A percentile compares a stretch with the other conserved stretches of the same genome.
phyloP scores from a whole-genome alignment of 2,329 filamentous ascomycete genomes.

The Ophiosphaerella korrae region DNA sequence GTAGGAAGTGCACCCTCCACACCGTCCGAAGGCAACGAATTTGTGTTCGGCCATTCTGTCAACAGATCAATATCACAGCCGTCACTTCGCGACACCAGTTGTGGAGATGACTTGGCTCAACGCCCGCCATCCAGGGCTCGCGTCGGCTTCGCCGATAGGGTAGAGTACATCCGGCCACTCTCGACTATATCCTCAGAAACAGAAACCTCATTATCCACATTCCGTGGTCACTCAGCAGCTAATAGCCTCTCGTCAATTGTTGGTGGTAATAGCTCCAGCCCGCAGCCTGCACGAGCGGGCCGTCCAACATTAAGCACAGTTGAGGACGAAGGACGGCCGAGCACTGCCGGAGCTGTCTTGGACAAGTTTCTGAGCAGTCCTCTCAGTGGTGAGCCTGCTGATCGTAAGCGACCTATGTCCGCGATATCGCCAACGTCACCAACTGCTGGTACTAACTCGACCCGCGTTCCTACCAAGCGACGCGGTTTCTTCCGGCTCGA shows the following conservation, averaged over 20 bases:
- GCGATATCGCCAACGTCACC: conserved; percentile 34
- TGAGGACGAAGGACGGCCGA: conserved; percentile 59
- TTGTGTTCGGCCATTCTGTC: conserved; percentile 40
- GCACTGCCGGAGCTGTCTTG: conserved; percentile 73
- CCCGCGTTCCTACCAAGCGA: conserved; percentile 36
- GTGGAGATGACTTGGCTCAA: conserved; percentile 36
- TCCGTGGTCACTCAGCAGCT: conserved; percentile 73
- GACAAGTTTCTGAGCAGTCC: conserved; percentile 49
- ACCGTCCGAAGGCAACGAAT: conserved; percentile 57
- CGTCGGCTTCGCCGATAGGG: conserved; percentile 82
- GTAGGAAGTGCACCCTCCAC: conserved; percentile 70
- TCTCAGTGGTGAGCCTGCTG: conserved; percentile 30
- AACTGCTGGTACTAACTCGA: not conserved
- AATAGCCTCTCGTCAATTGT: conserved; percentile 81
- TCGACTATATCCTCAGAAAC: conserved; percentile 86
- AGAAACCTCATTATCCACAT: conserved; percentile 73
- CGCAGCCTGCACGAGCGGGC: conserved; percentile 50
- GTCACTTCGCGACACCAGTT: conserved; percentile 32
- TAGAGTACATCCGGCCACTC: conserved; percentile 82
- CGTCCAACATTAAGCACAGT: conserved; percentile 48
- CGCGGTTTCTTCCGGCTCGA: conserved; percentile 58
- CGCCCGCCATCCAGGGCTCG: conserved; percentile 61
- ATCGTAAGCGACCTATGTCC: conserved; percentile 45
- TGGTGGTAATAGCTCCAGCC: conserved; percentile 60
- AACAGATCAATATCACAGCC: conserved; percentile 49